Conservation (phyloP, 2,329 filamentous ascomycete genomes). For the Trichoderma simmonsii region DNA sequence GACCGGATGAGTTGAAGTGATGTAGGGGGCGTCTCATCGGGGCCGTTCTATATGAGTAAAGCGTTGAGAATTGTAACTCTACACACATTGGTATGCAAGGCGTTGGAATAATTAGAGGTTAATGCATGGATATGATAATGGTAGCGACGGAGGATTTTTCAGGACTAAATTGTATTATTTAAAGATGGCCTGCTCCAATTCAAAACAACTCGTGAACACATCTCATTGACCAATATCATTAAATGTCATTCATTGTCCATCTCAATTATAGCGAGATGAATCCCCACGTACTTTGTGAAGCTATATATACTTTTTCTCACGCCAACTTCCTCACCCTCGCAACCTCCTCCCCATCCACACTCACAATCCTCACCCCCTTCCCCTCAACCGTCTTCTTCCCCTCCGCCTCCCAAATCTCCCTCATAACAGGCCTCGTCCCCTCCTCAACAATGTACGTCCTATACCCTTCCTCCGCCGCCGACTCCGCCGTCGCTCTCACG, state of each 20-base stretch:
- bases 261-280: neutral
- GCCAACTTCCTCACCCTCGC: neutral
- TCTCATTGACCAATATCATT: no score
- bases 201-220: neutral
- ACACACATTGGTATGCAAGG: neutral
- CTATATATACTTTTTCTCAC: neutral
- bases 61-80: neutral
- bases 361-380: conserved; percentile 4
- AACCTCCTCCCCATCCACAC: neutral
- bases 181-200: neutral
- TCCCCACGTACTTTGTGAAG: no score
- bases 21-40: neutral
- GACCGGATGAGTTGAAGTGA: neutral
- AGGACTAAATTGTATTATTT: neutral
- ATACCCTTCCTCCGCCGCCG: conserved; percentile 75
- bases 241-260: neutral
- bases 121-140: neutral
- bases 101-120: neutral
- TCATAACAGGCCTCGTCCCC: conserved; percentile 70
- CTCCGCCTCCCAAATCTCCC: conserved; percentile 57
- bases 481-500: conserved; percentile 75
- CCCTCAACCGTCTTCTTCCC: conserved; percentile 23
- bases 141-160: neutral
- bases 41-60: neutral
- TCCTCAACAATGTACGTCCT: conserved; percentile 73